A percentile compares a stretch with the other conserved stretches of the same genome.
These are phyloP conservation scores for Mucor racemosus DNA, from an alignment of 371 early-diverging fungal genomes.

Conservation along the genomic window DNA sequence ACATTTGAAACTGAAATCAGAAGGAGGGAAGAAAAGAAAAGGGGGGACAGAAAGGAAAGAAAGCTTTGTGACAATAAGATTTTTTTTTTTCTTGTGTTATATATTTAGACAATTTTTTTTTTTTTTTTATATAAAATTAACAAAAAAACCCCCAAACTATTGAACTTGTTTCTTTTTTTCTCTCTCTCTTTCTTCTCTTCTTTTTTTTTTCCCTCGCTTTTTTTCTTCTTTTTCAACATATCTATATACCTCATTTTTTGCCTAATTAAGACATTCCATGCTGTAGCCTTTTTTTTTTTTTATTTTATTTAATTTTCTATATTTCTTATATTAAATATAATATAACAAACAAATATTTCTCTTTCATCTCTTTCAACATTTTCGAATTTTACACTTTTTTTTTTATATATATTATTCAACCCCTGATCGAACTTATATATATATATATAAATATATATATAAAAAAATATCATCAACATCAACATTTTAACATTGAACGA, in stretches of 20 bases:
- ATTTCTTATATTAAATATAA: background rate
- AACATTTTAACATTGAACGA: constrained; percentile 2
- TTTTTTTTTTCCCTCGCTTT: background rate
- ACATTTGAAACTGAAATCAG: constrained; percentile 7
- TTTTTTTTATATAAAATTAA: constrained; percentile 1
- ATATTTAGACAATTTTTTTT: constrained; percentile 4
- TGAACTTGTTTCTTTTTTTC: background rate
- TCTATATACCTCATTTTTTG: background rate
- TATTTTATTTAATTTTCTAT: background rate
- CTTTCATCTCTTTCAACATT: background rate
- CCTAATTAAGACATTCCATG: constrained; percentile 5
- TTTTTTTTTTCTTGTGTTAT: constrained; percentile 9
- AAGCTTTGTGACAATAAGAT: constrained; percentile 8
- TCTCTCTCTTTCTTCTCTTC: background rate
- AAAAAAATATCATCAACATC: background rate
- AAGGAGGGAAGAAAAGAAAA: constrained; percentile 4
- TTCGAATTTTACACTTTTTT: background rate
- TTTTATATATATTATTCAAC: background rate
- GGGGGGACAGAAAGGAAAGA: background rate
- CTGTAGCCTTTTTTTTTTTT: background rate
- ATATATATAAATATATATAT: too few relatives aligned
- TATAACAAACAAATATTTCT: constrained; percentile 2
- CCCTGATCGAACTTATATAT: background rate
- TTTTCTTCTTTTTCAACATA: constrained; percentile 5
- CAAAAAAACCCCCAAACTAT: constrained; percentile 7